Evolutionary conservation across 805 yeast species (phyloP).

Genomic region (Kuraishia cidri): DNA sequence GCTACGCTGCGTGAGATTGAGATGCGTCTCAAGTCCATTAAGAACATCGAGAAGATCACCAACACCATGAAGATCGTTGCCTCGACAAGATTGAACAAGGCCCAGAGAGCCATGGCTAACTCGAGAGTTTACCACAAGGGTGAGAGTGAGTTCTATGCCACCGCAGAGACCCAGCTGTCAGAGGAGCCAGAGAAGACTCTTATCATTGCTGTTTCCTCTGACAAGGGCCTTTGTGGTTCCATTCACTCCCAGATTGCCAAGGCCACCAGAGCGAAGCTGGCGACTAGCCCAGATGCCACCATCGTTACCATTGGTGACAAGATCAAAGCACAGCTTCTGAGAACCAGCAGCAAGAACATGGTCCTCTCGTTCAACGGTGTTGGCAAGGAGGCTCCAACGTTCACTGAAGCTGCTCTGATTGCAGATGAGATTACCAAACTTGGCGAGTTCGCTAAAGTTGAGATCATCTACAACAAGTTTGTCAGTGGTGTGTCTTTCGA

Average conservation of each 20-base stretch:
- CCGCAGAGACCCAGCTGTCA: constrained; percentile 67
- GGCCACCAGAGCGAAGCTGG: constrained; percentile 65
- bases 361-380: constrained; percentile 79
- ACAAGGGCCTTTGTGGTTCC: constrained; percentile 98
- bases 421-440: constrained; percentile 72
- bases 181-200: constrained; percentile 52
- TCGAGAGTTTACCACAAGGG: constrained; percentile 80
- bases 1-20: constrained; percentile 99
- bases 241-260: constrained; percentile 94
- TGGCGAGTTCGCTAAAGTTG: constrained; percentile 67
- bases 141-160: constrained; percentile 68
- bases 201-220: constrained; percentile 85
- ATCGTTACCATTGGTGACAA: constrained; percentile 92
- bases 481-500: constrained; percentile 84
- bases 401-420: constrained; percentile 80
- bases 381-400: constrained; percentile 96
- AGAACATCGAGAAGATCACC: constrained; percentile 98
- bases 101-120: constrained; percentile 88
- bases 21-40: constrained; percentile 94
- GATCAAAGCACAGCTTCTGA: constrained; percentile 77
- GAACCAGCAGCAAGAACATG: constrained; percentile 67
- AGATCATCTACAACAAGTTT: constrained; percentile 82
- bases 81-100: constrained; percentile 90
- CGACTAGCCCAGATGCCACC: constrained; percentile 59
- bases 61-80: constrained; percentile 99